Evolutionary conservation across 176 grass and related monocot genomes (phyloP).

Genomic region (maize (Zea mays)): Zm-B73-REFERENCE-NAM-5.0 NC_050096.1:149692001-149692500

Average conservation of each 20-base stretch:
- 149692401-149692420: no score
- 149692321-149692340: conserved; percentile 24
- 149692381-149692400: no score
- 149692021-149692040: conserved; percentile 24
- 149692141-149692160: no score
- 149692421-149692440: no score
- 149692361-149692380: conserved; percentile 10
- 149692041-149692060: no score
- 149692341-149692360: conserved; percentile 17
- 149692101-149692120: no score
- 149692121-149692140: no score
- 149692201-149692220: conserved; percentile 32
- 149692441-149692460: no score
- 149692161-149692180: no score
- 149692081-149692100: no score
- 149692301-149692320: conserved; percentile 24
- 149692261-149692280: conserved; percentile 33
- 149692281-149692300: conserved; percentile 14
- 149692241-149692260: conserved; percentile 21
- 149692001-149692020: conserved; percentile 2
- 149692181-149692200: conserved; percentile 5
- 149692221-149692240: neutral
- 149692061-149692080: no score
- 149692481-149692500: neutral
- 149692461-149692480: no score